These are phyloP conservation scores for Xylariaceae sp. DNA, from an alignment of 2,329 filamentous ascomycete species.

Conservation along the genomic window DNA sequence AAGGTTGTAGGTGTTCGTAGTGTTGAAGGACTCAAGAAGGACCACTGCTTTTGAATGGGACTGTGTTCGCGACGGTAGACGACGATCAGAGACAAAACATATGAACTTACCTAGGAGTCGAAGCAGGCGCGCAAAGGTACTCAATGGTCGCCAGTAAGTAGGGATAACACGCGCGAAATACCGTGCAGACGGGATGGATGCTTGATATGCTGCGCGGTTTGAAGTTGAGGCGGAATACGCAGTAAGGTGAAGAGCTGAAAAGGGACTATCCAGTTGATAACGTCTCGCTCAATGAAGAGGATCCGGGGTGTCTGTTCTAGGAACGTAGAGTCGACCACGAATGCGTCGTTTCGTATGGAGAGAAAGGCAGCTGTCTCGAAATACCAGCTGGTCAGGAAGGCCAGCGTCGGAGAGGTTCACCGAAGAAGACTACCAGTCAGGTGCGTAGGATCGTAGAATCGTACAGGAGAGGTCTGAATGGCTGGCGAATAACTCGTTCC, in stretches of 20 bases:
- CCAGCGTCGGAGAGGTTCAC: neutral
- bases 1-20: neutral
- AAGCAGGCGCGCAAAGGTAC: neutral
- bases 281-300: conserved; percentile 25
- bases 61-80: neutral
- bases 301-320: conserved; percentile 16
- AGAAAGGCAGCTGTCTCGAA: conserved; percentile 13
- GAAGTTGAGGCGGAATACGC: neutral
- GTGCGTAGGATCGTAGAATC: neutral
- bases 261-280: conserved; percentile 18
- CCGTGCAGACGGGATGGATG: neutral
- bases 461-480: neutral
- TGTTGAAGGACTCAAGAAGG: neutral
- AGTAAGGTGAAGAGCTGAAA: conserved; percentile 6
- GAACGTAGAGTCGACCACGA: conserved; percentile 15
- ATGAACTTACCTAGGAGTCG: neutral
- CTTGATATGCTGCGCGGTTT: neutral
- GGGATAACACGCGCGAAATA: neutral
- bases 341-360: conserved; percentile 18
- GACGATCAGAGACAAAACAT: neutral
- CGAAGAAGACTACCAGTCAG: neutral
- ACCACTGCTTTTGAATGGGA: neutral
- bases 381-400: conserved; percentile 1
- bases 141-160: neutral
- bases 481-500: neutral